These are phyloP conservation scores for Cylindrodendrum hubeiense DNA, from an alignment of 2,329 filamentous ascomycete species.

Conservation along the genomic window DNA sequence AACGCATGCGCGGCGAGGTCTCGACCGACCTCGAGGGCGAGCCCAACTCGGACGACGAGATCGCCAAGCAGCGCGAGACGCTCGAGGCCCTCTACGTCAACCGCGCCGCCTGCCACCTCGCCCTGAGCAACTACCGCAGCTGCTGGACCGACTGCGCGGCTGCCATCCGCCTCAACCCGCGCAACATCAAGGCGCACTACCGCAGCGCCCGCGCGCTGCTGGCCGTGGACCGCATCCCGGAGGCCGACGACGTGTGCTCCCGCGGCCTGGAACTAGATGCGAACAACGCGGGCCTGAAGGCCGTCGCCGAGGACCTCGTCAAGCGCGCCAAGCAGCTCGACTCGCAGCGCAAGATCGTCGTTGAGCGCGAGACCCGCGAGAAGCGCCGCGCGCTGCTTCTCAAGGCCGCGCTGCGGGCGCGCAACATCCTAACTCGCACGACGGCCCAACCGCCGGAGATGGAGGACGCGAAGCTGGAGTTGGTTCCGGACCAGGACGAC, in stretches of 20 bases:
- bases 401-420: constrained; percentile 72
- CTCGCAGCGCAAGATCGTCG: constrained; percentile 67
- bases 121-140: constrained; percentile 88
- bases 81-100: constrained; percentile 87
- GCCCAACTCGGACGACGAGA: constrained; percentile 64
- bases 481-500: constrained; percentile 80
- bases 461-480: constrained; percentile 81
- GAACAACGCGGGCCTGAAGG: constrained; percentile 74
- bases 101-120: constrained; percentile 89
- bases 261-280: constrained; percentile 80
- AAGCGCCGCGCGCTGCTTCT: constrained; percentile 72
- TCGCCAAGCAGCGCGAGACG: constrained; percentile 69
- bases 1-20: constrained; percentile 57
- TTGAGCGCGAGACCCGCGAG: constrained; percentile 65
- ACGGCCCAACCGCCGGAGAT: constrained; percentile 84
- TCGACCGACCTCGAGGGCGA: constrained; percentile 47
- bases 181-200: constrained; percentile 92
- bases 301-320: constrained; percentile 73
- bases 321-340: constrained; percentile 68
- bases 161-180: constrained; percentile 81
- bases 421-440: constrained; percentile 76
- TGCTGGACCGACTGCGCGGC: constrained; percentile 88
- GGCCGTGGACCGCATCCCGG: constrained; percentile 80
- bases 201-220: constrained; percentile 84
- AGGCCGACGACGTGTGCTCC: constrained; percentile 84